Base-by-base conservation (phyloP, 768 basidiomycete genomes). In the Leucocoprinus leucothites region DNA sequence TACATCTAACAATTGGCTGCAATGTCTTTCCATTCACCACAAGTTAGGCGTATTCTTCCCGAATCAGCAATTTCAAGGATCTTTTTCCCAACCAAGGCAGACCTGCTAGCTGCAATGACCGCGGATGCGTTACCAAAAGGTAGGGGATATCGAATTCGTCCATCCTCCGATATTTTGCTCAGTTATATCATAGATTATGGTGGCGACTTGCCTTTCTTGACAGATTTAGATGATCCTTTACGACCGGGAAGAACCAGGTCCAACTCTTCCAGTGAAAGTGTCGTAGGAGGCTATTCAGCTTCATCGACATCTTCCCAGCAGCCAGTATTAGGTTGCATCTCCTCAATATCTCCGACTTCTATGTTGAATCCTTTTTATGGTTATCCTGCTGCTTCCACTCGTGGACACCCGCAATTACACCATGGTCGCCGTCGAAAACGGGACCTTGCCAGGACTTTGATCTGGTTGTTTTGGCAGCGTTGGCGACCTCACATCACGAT, bases 311-410 rank as follows among this genome's bases (percentile, higher is more conserved):
- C 60, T 44, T 56, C 52, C 56, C 48, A 50, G n/a, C n/a, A n/a
- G 50, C 57, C 60, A 53, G 57, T 58, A 45, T 56, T 61, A 54
- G 61, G 60, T 52, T 59, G 60, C 43, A 60, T 67, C 54, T 49
- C 56, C 51, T 67, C 69, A 66, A 66, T 82, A 40, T 75, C 84
- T 8, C 75, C 85, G 18, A 82, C 79, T 26, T 89, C 88, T 24
- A 64, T 71, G 35, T 69, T 81, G 38, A 91, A 89, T 59, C 89
- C 89, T 1, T 90, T 85, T 68, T 91, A 81, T 58, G 89, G 89
- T 3, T 90, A 91, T 63, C 86, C 88, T 5, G 74, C 76, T 40
- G 66, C 62, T 54, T 65, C 64, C 9, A 59, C 57, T 41, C 58
- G 64, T 51, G 59, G 28, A 70, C 68, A n/a, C 69, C 77, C 48